Evolutionary conservation across 2,329 filamentous ascomycete species (phyloP).

Genomic region (Tolypocladium amazonense): DNA sequence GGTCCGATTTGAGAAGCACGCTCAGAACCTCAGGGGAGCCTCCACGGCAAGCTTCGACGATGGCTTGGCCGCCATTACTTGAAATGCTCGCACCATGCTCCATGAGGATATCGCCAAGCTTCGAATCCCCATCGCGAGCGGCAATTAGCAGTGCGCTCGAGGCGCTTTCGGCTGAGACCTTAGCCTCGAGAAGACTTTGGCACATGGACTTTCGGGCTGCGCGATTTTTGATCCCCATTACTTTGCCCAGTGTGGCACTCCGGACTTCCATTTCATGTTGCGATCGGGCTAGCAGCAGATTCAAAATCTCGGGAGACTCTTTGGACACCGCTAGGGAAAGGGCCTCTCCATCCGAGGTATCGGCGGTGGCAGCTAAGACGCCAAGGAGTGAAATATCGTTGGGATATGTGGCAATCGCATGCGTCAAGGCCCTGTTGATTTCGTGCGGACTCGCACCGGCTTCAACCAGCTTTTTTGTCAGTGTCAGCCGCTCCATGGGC

Average conservation of each 20-base stretch:
- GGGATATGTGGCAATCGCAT: constrained; percentile 35
- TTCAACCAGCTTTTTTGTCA: constrained; percentile 38
- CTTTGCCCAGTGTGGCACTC: constrained; percentile 30
- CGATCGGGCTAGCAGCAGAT: constrained; percentile 28
- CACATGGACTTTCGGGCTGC: constrained; percentile 31
- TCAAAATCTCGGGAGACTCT: constrained; percentile 33
- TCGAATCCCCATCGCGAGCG: constrained; percentile 40
- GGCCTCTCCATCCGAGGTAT: constrained; percentile 39
- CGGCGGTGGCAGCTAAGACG: constrained; percentile 32
- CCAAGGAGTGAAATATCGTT: constrained; percentile 38
- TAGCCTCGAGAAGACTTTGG: constrained; percentile 31
- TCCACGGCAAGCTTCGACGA: constrained; percentile 42
- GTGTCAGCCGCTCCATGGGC: constrained; percentile 37
- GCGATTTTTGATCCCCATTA: constrained; percentile 29
- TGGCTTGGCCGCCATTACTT: constrained; percentile 39
- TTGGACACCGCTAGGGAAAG: constrained; percentile 33
- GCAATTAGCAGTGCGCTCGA: constrained; percentile 40
- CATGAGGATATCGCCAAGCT: constrained; percentile 39
- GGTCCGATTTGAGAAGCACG: constrained; percentile 35
- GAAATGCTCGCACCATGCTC: constrained; percentile 40
- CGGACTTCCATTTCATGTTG: constrained; percentile 26
- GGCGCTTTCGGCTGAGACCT: constrained; percentile 32
- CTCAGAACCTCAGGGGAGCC: constrained; percentile 38
- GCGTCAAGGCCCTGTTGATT: constrained; percentile 39
- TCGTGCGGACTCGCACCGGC: constrained; percentile 36